phyloP scores from a whole-genome alignment of 306 rosid genomes.

The Pterocarpus santalinus region DNA sequence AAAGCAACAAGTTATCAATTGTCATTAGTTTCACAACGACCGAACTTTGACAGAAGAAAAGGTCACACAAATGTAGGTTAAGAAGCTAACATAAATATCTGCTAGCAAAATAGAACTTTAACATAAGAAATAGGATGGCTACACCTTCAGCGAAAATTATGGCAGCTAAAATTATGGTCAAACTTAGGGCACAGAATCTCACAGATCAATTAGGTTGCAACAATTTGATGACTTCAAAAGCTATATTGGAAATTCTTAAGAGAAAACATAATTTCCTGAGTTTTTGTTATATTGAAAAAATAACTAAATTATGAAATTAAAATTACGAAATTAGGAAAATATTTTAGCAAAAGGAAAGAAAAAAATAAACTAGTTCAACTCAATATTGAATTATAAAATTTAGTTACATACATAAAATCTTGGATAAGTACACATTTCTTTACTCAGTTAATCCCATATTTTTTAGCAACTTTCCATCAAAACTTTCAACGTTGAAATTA shows the following conservation, averaged over 20 bases:
- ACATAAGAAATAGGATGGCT: not conserved
- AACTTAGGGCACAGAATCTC: not conserved
- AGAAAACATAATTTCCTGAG: not conserved
- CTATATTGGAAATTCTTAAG: not conserved
- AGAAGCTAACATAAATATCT: constrained; percentile 12
- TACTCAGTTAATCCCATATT: constrained; percentile 1
- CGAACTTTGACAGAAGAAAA: not conserved
- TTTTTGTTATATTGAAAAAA: constrained; percentile 18
- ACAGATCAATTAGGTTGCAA: constrained; percentile 23
- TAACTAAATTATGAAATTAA: not conserved
- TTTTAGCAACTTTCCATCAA: constrained; percentile 22
- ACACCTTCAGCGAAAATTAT: constrained; percentile 18
- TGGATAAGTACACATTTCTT: constrained; percentile 4
- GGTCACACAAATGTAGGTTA: not conserved
- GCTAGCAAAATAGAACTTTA: constrained; percentile 13
- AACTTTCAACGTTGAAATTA: constrained; percentile 16
- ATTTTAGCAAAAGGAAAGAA: not conserved
- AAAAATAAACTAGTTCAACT: not conserved
- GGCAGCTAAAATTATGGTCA: not conserved
- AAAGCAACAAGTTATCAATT: constrained; percentile 10
- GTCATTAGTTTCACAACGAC: not conserved
- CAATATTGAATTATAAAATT: not conserved
- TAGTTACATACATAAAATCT: not conserved
- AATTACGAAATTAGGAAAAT: not conserved
- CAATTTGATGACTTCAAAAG: constrained; percentile 11